Evolutionary conservation across 2,329 filamentous ascomycete genomes (phyloP).

Genomic region (Herpotrichia juniperi): DNA sequence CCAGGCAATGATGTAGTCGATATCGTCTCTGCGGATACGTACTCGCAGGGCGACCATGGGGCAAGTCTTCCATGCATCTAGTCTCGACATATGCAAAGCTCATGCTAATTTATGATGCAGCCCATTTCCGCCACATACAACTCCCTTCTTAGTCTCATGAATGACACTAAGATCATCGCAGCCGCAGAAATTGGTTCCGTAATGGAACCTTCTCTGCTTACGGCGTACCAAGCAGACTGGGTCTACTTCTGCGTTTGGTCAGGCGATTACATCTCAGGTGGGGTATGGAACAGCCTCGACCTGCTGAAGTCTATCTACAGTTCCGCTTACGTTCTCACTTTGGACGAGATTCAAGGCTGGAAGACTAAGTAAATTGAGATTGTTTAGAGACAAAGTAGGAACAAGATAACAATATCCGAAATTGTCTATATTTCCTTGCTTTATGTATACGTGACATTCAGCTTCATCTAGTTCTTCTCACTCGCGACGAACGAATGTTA

Average conservation of each 20-base stretch:
- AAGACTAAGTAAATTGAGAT: conserved; percentile 4
- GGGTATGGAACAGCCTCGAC: conserved; percentile 49
- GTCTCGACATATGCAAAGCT: background rate
- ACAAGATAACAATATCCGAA: no score
- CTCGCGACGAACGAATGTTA: no score
- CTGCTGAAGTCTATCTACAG: conserved; percentile 46
- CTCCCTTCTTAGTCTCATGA: conserved; percentile 49
- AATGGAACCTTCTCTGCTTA: conserved; percentile 50
- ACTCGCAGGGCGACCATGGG: conserved; percentile 51
- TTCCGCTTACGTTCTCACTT: conserved; percentile 32
- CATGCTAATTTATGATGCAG: conserved; percentile 20
- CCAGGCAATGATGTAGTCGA: conserved; percentile 55
- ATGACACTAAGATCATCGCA: conserved; percentile 56
- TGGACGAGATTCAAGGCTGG: conserved; percentile 39
- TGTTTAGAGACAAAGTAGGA: no score
- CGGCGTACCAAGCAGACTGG: conserved; percentile 56
- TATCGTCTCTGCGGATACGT: conserved; percentile 55
- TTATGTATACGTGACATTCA: no score
- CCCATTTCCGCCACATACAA: conserved; percentile 55
- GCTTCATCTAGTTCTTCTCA: no score
- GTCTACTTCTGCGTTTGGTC: conserved; percentile 56
- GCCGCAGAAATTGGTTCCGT: conserved; percentile 56
- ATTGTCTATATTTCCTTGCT: no score
- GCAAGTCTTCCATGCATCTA: conserved; percentile 31
- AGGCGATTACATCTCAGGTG: conserved; percentile 52